Evolutionary conservation across 306 rosid genomes (phyloP), one percentile per base, ranked within the genome.

Genomic region (Vachellia collinsii): DNA sequence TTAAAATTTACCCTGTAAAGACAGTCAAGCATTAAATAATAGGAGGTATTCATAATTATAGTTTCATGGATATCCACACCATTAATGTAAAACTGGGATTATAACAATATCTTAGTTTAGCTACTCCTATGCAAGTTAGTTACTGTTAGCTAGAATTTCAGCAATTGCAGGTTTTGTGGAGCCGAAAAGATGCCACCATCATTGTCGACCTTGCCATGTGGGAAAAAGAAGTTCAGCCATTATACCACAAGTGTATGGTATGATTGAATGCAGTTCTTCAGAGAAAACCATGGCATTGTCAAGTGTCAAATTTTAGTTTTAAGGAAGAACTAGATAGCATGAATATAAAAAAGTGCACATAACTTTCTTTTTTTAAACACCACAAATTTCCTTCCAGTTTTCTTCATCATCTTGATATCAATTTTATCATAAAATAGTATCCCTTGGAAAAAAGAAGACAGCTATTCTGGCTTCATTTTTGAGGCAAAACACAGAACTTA

Each of bases 91-190:
- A 34, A 61, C 42, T 64, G 22, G 11, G 38, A 74, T 78, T 11
- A 81, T 53, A 39, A 64, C 56, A 44, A 59, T 20, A 70, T 78
- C 72, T 59, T 54, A 48, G 62, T 56, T 77, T 64, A 43, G 75
- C 77, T 61, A 39, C 74, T 74, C 75, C 75, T 74, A 62, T 62
- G 53, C 50, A 81, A 61, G 20, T 69, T 69, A 68, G 72, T 71
- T 56, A 78, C 53, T 65, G 78, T 72, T 56, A 39, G 51, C 22
- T 74, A 65, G 64, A 79, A 51, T 46, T 62, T 42, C 22, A 72
- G 75, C 34, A 85, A 62, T 48, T 11, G 63, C 46, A 46, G 20
- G 77, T 25, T 76, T 34, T 68, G 77, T 42, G 73, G 34, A 76
- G 77, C 38, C 38, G 74, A 80, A 83, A 77, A 51, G 48, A 80